Percentiles rank a stretch among this genome's conserved stretches.
phyloP scores from a whole-genome alignment of 1,139 yeast genomes.

The Debaryomyces sp. region DNA sequence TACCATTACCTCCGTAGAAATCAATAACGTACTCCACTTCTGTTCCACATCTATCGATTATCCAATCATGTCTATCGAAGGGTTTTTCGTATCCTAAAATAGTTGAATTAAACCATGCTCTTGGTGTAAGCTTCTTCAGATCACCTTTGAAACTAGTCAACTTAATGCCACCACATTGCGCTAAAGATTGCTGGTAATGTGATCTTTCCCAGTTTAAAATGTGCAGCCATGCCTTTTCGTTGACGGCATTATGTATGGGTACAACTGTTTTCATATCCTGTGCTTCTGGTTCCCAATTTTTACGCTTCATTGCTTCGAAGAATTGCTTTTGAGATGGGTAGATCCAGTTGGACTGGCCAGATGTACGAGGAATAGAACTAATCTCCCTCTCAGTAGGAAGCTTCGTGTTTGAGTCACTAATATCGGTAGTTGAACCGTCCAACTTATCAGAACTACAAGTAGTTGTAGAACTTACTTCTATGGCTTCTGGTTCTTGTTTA shows the following conservation, averaged over 20 bases:
- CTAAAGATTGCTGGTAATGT: slow-evolving; percentile 51
- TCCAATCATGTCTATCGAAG: slow-evolving; percentile 97
- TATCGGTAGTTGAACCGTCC: slow-evolving; percentile 22
- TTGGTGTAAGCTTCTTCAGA: slow-evolving; percentile 79
- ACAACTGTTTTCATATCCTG: slow-evolving; percentile 88
- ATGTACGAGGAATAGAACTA: slow-evolving; percentile 84
- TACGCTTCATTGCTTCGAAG: slow-evolving; percentile 90
- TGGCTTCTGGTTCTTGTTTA: slow-evolving; percentile 34
- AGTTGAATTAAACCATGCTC: slow-evolving; percentile 73
- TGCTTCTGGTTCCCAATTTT: slow-evolving; percentile 82
- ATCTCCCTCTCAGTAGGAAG: slow-evolving; percentile 73
- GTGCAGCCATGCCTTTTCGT: slow-evolving; percentile 90
- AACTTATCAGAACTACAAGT: slow-evolving; percentile 51
- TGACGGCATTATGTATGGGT: slow-evolving; percentile 92
- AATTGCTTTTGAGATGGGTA: slow-evolving; percentile 96
- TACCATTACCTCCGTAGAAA: slow-evolving; percentile 72
- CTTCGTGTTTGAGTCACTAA: slow-evolving; percentile 30
- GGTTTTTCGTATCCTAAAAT: slow-evolving; percentile 74
- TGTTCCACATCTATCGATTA: slow-evolving; percentile 82
- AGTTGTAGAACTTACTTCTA: slow-evolving; percentile 37
- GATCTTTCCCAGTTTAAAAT: slow-evolving; percentile 80
- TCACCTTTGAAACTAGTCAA: slow-evolving; percentile 90
- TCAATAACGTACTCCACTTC: slow-evolving; percentile 90
- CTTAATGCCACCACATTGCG: slow-evolving; percentile 78
- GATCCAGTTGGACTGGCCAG: slow-evolving; percentile 71